Base-by-base conservation (phyloP, 2,329 filamentous ascomycete genomes). In the Neonectria magnoliae region DNA sequence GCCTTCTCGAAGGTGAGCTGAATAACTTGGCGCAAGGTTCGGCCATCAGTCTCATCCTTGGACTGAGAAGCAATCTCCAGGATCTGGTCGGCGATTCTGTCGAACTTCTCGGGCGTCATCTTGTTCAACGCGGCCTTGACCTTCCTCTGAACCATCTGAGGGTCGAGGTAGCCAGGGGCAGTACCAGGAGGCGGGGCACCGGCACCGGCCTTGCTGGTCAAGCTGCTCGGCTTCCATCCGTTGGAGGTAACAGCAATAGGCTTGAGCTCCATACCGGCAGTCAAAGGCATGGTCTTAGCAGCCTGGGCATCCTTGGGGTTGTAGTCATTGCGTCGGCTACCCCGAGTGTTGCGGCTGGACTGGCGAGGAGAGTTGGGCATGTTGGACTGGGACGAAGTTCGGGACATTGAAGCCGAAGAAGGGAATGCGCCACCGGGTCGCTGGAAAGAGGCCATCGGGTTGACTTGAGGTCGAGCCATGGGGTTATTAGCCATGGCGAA, bases 91-190 rank as follows among this genome's bases (percentile, higher is more conserved):
- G 96, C 89, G 72, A 99, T 97, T 83, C 91, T 94, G 78, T 97
- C 94, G 75, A 99, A 99, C 78, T 98, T 99, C 83, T 99, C 96
- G 0, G 96, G 96, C 0, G 96, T 98, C 96, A 99, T 98, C 91
- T 99, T 99, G 90, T 99, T 99, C 75, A 99, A 85, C 66, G 93
- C 93, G 69, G 94, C 92, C 90, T 99, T 99, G 79, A 99, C 96
- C 90, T 99, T 99, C 73, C 95, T 91, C 84, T 99, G 96, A 63
- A 99, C 96, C 85, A 96, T 89, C 74, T 95, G 93, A 25, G 96
- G 95, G 70, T 97, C 89, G 82, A 98, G 88, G 73, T 93, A 86
- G 55, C 83, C 83, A 9, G 80, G 85, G 56, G 83, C 81, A 5
- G 80, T 77, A 41, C 80, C 77, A 47, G 80, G 67, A 42, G 83